Evolutionary conservation across 2,329 filamentous ascomycete genomes (phyloP), one percentile per base, ranked within the genome.

Genomic region (Aspergillus sp.): DNA sequence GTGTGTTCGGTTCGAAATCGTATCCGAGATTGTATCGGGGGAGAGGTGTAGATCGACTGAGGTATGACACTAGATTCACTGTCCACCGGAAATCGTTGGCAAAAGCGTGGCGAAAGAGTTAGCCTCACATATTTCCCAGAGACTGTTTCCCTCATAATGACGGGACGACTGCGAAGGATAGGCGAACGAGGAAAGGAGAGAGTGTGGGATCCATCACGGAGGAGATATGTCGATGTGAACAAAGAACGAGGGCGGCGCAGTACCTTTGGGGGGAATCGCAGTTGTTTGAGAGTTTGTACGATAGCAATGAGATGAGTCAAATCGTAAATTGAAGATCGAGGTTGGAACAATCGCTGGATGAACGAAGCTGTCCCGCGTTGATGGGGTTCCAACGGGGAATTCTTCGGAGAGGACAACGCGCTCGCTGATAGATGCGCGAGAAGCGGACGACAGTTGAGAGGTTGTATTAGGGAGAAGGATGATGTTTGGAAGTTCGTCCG

Each of bases 91-190:
- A 52, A 53, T 25, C 54, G 50, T 57, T 58, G 58, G 53, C 54
- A 56, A 53, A 53, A 55, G 58, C 57, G 53, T 61, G 44, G 56
- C 52, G 34, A 55, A 53, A 53, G 36, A 58, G 59, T 63, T 56
- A 63, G 61, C 53, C 53, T 48, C 50, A 4, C 47, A 49, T 44
- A 45, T 51, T 34, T 44, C 25, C 40, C n/a, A 56, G 25, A 42
- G 14, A 29, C 7, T 34, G 36, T 47, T 20, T 36, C 16, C 14
- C 48, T 34, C n/a, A 43, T 54, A 20, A 54, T 50, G 49, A 23
- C 41, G 49, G 23, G 36, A 49, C 25, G 42, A 51, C 42, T 42
- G 41, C 29, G 45, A 54, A 31, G 40, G 47, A 46, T 49, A 5
- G 53, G 29, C 49, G 51, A 45, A 40, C 38, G 52, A 41, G 42